Evolutionary conservation across 352 stramenopile genomes (phyloP), one percentile per base, ranked within the genome.

Genomic region (Phytopythium chamaehyphon): DNA sequence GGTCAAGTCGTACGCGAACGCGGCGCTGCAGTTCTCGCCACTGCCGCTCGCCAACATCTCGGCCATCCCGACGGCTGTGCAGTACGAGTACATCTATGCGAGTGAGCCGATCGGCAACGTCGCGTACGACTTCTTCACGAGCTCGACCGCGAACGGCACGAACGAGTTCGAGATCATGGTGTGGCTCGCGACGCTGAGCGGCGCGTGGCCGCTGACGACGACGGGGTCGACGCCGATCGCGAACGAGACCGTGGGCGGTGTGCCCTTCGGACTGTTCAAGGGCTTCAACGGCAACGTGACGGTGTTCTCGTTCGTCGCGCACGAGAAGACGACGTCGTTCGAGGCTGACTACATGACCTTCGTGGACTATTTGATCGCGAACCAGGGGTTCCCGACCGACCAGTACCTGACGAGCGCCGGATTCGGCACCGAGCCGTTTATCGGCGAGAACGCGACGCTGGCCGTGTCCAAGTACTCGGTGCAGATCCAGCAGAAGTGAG

Each of bases 101-200:
- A 43, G 60, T 14, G 23, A 37, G 19, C 40, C 47, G 7, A 63
- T 58, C 10, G 55, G 54, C 14, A 64, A 68, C 31, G 56, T 61
- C 26, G 55, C 66, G 12, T 75, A 75, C 47, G 66, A 71, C 21
- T 51, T 75, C 23, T 75, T 75, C 44, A 71, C 66, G 19, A 62
- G 55, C 6, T 66, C 66, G 15, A 67, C 55, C 14, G 45, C 46
- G 0, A 54, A 59, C 26, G 47, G 54, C 9, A 38, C 43, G 21
- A 60, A 59, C 35, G 55, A 75, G 47, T 69, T 59, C 38, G 66
- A 75, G 54, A 64, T 75, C 50, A 75, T 75, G 66, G 66, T 69
- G 42, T 71, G 66, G 62, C 59, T 75, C 18, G 59, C 62, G n/a
- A 52, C 53, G 1, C 61, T 71, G 14, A 62, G 65, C 19, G 66